Conservation (phyloP, 495 filamentous ascomycete genomes). For the Bacidia rubella region DNA sequence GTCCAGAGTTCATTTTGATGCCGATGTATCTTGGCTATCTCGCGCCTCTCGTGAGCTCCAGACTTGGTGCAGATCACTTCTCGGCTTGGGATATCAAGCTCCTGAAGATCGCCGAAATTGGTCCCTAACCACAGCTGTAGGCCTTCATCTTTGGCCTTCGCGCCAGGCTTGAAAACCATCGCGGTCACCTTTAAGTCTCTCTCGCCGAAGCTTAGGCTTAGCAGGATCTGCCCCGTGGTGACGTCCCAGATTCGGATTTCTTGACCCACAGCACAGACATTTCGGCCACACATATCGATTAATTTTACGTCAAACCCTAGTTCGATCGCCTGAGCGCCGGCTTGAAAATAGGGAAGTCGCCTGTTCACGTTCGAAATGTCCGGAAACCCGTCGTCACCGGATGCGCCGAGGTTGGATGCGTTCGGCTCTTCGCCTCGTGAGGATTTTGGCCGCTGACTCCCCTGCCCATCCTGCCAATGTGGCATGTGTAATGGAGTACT, state of each 20-base stretch:
- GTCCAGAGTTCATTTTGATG: constrained; percentile 89
- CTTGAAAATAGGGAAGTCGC: constrained; percentile 59
- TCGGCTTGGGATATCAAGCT: constrained; percentile 65
- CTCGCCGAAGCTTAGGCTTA: constrained; percentile 72
- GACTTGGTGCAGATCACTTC: constrained; percentile 49
- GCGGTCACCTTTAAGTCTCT: constrained; percentile 59
- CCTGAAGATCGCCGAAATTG: constrained; percentile 71
- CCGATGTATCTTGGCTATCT: constrained; percentile 77
- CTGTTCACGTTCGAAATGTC: constrained; percentile 77
- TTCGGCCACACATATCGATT: constrained; percentile 76
- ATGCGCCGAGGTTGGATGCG: neutral
- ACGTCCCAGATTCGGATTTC: constrained; percentile 80
- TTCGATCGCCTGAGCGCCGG: constrained; percentile 58
- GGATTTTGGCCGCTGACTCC: neutral
- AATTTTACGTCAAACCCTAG: constrained; percentile 73
- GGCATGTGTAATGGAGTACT: neutral
- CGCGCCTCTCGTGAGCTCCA: constrained; percentile 63
- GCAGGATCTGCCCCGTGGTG: constrained; percentile 61
- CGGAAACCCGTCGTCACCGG: constrained; percentile 39
- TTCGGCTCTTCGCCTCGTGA: constrained; percentile 11
- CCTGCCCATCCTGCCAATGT: neutral
- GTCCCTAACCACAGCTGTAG: constrained; percentile 81
- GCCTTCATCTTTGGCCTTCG: constrained; percentile 64
- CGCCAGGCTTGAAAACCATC: constrained; percentile 70
- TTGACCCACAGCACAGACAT: constrained; percentile 73